Base-by-base conservation (phyloP, 305 asterid genomes). In the Rubia peregrina region DNA sequence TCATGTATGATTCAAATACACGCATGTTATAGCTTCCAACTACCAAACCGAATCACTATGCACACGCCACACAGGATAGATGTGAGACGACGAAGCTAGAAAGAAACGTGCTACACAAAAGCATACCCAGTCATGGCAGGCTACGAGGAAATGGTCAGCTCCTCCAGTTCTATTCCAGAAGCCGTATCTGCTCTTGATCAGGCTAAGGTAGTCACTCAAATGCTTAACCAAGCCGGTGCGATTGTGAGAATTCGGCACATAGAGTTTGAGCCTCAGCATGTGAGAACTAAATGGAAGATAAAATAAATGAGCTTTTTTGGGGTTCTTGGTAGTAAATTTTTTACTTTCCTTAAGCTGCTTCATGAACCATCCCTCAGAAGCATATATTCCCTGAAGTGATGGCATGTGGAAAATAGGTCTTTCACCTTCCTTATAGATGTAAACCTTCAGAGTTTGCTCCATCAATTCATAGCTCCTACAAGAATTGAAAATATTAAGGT, bases 311-410 rank as follows among this genome's bases (percentile, higher is more conserved):
- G 67, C 67, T 6, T 62, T 36, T 33, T 33, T 4, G 8, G 67
- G 67, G 14, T 30, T 33, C 46, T 62, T 14, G 10, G 67, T 62
- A 0, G 40, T 41, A 7, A 62, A 62, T 3, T 16, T 12, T 62
- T 62, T 10, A 17, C 67, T 62, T 36, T 4, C 46, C 5, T 62
- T 36, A 19, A 62, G 46, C 67, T 30, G 67, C 67, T 62, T 62
- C 67, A 62, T 62, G 67, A 62, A 62, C 67, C 67, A 62, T 36
- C 67, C 67, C 46, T 62, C 67, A 14, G 67, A 62, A 36, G 67
- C 67, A 16, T 62, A 62, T 33, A 62, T 62, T 62, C 67, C 67
- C 33, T 8, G 61, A 62, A 36, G 22, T 5, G 13, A 6, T 7
- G 67, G 46, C 4, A 24, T 62, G 24, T 62, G 67, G 46, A 36